Base-by-base conservation (phyloP, 495 filamentous ascomycete genomes). In the Aspergillus mulundensis region DNA sequence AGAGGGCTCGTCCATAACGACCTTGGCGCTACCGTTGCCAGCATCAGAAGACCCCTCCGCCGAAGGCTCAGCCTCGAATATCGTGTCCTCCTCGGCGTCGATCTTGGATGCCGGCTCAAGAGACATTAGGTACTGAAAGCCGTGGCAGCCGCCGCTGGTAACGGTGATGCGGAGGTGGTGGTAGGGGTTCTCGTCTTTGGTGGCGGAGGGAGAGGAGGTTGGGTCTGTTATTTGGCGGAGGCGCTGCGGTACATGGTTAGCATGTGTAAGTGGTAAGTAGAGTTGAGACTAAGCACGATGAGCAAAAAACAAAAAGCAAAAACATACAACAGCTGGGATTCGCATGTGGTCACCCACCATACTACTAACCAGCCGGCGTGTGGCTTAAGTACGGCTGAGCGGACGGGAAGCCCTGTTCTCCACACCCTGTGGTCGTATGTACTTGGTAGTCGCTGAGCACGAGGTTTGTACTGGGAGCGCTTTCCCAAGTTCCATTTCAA, bases 111-210 rank as follows among this genome's bases (percentile, higher is more conserved):
- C 74, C 0, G 81, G 83, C 20, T 88, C 86, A 6, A 96, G 81
- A 6, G 87, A 87, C 88, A 98, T 95, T 24, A 95, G 78, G 65
- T 97, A 98, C 70, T 98, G 94, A 73, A 98, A 97, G 18, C 94
- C 94, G 73, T 98, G 95, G 71, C 94, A 98, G 34, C 94, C 94
- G 56, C 94, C 94, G 44, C 83, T 87, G 57, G 94, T 89, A 24
- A 98, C 92, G 39, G 89, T 87, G 62, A 98, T 87, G 41, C 94
- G 89, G 16, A 98, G 83, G 10, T 89, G 87, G 34, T 95, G 82
- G 63, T 86, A 75, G 3, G 92, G 89, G 72, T 95, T 95, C 43
- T 77, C 71, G 70, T 95, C 88, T 59, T 84, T 85, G 16, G 73
- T 66, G 41, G 70, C 67, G 47, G 69, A 76, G 25, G 70, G 70